These are phyloP conservation scores for Glutinoglossum americanum DNA, from an alignment of 495 filamentous ascomycete genomes.

Conservation along the genomic window DNA sequence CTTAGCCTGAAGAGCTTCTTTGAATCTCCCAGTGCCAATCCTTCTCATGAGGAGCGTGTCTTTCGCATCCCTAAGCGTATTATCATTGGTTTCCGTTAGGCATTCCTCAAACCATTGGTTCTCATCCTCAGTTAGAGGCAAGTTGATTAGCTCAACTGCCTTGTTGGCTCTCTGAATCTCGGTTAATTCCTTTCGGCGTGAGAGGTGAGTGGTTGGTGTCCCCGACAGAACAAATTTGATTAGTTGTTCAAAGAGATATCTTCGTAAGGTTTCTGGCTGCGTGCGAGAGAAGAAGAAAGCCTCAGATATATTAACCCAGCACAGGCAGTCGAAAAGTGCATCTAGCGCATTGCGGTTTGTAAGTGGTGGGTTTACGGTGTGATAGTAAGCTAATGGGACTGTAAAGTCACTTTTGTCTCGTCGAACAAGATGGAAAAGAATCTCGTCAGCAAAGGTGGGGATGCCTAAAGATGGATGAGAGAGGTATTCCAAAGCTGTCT, in stretches of 20 bases:
- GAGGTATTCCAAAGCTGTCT: constrained; percentile 49
- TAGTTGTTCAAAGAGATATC: constrained; percentile 41
- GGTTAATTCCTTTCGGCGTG: not conserved
- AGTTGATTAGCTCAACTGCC: constrained; percentile 45
- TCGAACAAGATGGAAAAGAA: constrained; percentile 44
- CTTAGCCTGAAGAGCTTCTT: constrained; percentile 9
- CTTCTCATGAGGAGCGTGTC: constrained; percentile 50
- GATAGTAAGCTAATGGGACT: constrained; percentile 54
- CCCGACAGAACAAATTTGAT: constrained; percentile 36
- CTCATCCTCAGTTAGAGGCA: constrained; percentile 46
- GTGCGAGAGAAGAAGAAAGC: constrained; percentile 51
- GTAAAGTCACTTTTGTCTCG: constrained; percentile 37
- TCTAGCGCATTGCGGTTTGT: constrained; percentile 33
- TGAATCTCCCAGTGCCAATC: constrained; percentile 31
- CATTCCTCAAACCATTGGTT: constrained; percentile 50
- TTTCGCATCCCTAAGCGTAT: constrained; percentile 34
- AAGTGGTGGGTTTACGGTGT: constrained; percentile 44
- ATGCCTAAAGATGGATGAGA: constrained; percentile 48
- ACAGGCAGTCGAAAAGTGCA: constrained; percentile 43
- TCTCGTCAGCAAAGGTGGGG: constrained; percentile 62
- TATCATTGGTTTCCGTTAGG: constrained; percentile 37
- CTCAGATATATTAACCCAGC: constrained; percentile 42
- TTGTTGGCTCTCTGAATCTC: constrained; percentile 25
- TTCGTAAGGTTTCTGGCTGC: constrained; percentile 36
- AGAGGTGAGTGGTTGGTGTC: constrained; percentile 10